Evolutionary conservation across 208 protist genomes (phyloP).

Genomic region (Borovskyia barvae): DNA sequence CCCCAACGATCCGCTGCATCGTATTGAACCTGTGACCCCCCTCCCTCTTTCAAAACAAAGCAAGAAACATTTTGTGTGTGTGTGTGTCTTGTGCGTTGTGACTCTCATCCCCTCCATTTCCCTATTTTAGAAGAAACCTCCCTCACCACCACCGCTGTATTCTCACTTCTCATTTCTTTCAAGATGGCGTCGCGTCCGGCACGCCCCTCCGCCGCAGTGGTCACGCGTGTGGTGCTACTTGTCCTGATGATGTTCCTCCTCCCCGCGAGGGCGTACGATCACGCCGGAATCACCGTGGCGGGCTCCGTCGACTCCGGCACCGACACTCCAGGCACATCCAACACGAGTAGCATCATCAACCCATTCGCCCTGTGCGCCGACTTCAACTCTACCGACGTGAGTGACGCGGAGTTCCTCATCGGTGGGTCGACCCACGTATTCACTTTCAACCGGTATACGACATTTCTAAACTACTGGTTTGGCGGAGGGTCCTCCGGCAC

Average conservation of each 20-base stretch:
- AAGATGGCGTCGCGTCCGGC: too few relatives aligned
- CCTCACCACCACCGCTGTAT: too few relatives aligned
- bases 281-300: slow-evolving; percentile 29
- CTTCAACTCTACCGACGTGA: slow-evolving; percentile 18
- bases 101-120: too few relatives aligned
- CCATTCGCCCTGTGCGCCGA: slow-evolving; percentile 40
- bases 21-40: too few relatives aligned
- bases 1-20: too few relatives aligned
- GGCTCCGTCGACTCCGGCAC: background rate
- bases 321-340: slow-evolving; percentile 26
- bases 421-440: slow-evolving; percentile 32
- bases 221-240: background rate
- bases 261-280: background rate
- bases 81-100: too few relatives aligned
- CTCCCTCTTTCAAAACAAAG: too few relatives aligned
- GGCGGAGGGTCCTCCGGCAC: background rate
- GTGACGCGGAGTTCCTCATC: slow-evolving; percentile 34
- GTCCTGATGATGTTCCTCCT: background rate
- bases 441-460: slow-evolving; percentile 32
- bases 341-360: slow-evolving; percentile 25
- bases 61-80: too few relatives aligned
- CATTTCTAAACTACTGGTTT: slow-evolving; percentile 31
- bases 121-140: too few relatives aligned
- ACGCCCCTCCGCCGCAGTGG: background rate
- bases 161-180: too few relatives aligned